These are phyloP conservation scores for Purpureocillium takamizusanense DNA, from an alignment of 2,329 filamentous ascomycete genomes.

Conservation along the genomic window DNA sequence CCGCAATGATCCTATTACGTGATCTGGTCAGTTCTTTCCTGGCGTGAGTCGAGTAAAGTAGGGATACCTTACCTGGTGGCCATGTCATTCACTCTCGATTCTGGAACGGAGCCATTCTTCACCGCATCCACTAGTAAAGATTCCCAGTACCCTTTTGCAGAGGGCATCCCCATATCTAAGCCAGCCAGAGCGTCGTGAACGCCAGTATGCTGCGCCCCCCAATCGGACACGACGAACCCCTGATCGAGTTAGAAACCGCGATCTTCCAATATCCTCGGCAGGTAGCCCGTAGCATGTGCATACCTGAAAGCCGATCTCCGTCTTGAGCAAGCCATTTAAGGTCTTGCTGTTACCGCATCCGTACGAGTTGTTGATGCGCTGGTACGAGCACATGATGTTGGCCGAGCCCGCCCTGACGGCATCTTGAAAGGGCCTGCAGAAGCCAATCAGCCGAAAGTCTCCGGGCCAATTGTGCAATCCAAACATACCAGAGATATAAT, in stretches of 20 bases:
- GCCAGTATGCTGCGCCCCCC: slow-evolving; percentile 56
- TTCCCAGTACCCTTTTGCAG: slow-evolving; percentile 25
- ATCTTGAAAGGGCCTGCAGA: slow-evolving; percentile 54
- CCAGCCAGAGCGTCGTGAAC: slow-evolving; percentile 54
- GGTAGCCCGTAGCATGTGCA: background rate
- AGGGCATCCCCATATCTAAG: slow-evolving; percentile 64
- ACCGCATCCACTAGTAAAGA: slow-evolving; percentile 51
- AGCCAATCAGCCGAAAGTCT: too few species aligned
- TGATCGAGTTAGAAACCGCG: slow-evolving; percentile 10
- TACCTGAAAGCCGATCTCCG: slow-evolving; percentile 43
- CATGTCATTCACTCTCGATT: slow-evolving; percentile 52
- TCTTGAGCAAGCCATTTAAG: slow-evolving; percentile 58
- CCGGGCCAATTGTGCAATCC: too few species aligned
- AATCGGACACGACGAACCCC: slow-evolving; percentile 60
- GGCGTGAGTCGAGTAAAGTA: slow-evolving; percentile 20
- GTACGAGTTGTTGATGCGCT: slow-evolving; percentile 62
- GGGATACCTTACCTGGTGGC: slow-evolving; percentile 27
- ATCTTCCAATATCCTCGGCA: too few species aligned
- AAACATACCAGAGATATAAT: too few species aligned
- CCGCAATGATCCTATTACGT: too few species aligned
- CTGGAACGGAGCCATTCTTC: slow-evolving; percentile 47
- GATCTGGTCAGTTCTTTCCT: too few species aligned
- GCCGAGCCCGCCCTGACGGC: slow-evolving; percentile 51
- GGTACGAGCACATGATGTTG: slow-evolving; percentile 54
- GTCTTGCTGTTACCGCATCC: slow-evolving; percentile 59